Evolutionary conservation across 306 rosid species (phyloP), one percentile per base, ranked within the genome.

Genomic region (Casuarina glauca): DNA sequence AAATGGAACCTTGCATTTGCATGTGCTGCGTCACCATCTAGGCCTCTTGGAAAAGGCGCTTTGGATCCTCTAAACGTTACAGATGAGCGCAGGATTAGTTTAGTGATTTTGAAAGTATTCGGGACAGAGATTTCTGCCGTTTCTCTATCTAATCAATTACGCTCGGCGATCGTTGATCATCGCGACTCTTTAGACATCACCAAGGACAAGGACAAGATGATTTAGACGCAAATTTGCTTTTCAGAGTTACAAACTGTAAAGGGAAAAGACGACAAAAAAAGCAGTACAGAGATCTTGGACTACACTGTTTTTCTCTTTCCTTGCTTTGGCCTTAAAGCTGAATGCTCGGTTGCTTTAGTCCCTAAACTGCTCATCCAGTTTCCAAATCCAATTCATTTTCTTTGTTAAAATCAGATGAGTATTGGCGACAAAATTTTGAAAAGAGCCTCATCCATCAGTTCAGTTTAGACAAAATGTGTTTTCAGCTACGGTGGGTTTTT

Each of bases 171-270:
- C 75, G 48, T 46, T 76, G 77, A 63, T 80, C 68, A 62, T 44
- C 12, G 17, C 55, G 64, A 62, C 84, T 60, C 35, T 55, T 66
- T 43, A 42, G 70, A 60, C 75, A 78, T 80, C 69, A 53, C 78
- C 32, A 26, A 26, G 32, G 32, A 26, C 43, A 74, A 72, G 79
- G 81, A 71, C 86, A 84, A 82, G 62, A 79, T 84, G 82, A 84
- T 82, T 72, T 19, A 49, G 60, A 68, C 80, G 66, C 53, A 81
- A 51, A 79, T n/a, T 55, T 80, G 86, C 86, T 87, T 88, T 90
- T 75, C 83, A 87, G 71, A 62, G 44, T 62, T 76, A 51, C 60
- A 79, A 76, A 51, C 81, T 74, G 73, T 78, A 78, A 70, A 76
- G 83, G 46, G 5, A 63, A 26, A 73, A 84, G 44, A 76, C 62